phyloP scores from a whole-genome alignment of 2,329 filamentous ascomycete species.

The Pestalotiopsis sp. region DNA sequence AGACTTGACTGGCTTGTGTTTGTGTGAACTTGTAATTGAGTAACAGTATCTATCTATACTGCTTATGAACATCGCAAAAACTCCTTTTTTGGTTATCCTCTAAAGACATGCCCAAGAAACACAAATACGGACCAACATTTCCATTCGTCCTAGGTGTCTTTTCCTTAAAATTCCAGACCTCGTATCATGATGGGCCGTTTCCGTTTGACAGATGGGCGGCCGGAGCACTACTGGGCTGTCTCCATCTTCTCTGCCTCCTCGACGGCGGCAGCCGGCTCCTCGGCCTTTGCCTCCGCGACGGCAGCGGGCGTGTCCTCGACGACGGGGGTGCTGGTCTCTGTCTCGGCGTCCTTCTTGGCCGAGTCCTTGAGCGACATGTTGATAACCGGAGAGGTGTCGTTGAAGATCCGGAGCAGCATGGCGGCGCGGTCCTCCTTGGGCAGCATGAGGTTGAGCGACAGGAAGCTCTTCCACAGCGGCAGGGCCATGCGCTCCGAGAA shows the following conservation, averaged over 20 bases:
- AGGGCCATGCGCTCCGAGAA: constrained; percentile 81
- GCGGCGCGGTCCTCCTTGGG: constrained; percentile 95
- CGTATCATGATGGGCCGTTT: no score
- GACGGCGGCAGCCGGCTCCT: constrained; percentile 18
- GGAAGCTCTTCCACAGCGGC: constrained; percentile 90
- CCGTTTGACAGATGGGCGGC: no score
- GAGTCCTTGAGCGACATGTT: constrained; percentile 65
- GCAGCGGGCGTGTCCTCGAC: background rate
- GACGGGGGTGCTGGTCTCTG: constrained; percentile 21
- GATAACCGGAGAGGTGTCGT: constrained; percentile 82
- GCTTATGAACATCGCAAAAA: no score
- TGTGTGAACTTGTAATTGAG: no score
- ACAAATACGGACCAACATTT: no score
- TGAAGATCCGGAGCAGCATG: constrained; percentile 88
- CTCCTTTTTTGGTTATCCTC: no score
- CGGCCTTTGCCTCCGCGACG: constrained; percentile 29
- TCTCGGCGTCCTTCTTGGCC: constrained; percentile 39
- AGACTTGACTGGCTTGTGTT: no score
- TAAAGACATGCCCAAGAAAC: no score
- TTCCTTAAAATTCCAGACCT: no score
- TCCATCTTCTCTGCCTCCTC: constrained; percentile 14
- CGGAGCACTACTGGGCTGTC: background rate
- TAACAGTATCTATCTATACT: no score
- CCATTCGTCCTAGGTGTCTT: no score
- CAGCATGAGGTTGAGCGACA: constrained; percentile 94